Evolutionary conservation across 371 early-diverging fungal genomes (phyloP).

Genomic region (Mucor mucedo): DNA sequence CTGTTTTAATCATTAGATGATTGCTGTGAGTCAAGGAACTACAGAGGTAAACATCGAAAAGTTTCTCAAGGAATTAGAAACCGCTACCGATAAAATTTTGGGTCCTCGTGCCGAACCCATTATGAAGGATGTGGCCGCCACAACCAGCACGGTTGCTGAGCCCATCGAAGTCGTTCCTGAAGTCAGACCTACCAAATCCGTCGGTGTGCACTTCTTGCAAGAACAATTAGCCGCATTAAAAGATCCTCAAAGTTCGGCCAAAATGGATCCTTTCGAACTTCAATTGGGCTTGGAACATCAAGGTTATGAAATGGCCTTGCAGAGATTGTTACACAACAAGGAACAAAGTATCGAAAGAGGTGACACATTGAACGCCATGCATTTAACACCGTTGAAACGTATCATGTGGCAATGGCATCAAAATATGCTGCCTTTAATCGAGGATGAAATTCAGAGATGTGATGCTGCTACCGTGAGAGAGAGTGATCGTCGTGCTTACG

Average conservation of each 20-base stretch:
- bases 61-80: constrained; percentile 37
- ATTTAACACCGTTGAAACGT: constrained; percentile 56
- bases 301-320: constrained; percentile 80
- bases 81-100: constrained; percentile 32
- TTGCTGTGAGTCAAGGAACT: constrained; percentile 32
- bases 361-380: constrained; percentile 60
- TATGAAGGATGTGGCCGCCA: constrained; percentile 12
- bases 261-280: constrained; percentile 70
- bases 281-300: constrained; percentile 88
- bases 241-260: constrained; percentile 35
- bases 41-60: constrained; percentile 28
- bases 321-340: constrained; percentile 67
- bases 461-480: constrained; percentile 37
- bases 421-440: constrained; percentile 68
- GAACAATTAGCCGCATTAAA: constrained; percentile 69
- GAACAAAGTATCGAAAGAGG: constrained; percentile 59
- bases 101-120: constrained; percentile 28
- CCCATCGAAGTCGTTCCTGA: constrained; percentile 34
- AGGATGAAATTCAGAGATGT: constrained; percentile 63
- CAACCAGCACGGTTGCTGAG: neutral
- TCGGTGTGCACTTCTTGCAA: constrained; percentile 82
- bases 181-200: constrained; percentile 53
- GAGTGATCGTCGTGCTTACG: constrained; percentile 57
- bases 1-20: constrained; percentile 23
- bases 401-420: constrained; percentile 82